These are phyloP conservation scores for Hyaloperonospora brassicae DNA, from an alignment of 352 stramenopile species.

Conservation along the genomic window DNA sequence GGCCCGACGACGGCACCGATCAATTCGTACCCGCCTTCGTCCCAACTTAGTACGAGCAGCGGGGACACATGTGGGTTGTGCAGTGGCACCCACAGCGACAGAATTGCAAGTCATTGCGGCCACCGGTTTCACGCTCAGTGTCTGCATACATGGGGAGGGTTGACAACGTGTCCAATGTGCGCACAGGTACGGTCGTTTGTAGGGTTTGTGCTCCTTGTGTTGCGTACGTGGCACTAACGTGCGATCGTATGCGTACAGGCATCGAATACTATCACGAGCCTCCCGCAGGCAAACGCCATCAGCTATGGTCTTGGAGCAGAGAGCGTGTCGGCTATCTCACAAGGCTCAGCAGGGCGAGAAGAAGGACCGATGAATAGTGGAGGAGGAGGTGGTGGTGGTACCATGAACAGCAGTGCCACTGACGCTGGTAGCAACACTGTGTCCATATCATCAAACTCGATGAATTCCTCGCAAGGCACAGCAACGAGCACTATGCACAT, in stretches of 20 bases:
- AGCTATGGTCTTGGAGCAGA: slow-evolving; percentile 22
- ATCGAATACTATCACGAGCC: slow-evolving; percentile 26
- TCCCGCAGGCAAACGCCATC: slow-evolving; percentile 11
- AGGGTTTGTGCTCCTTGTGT: background rate
- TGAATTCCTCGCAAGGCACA: slow-evolving; percentile 17
- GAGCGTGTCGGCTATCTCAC: slow-evolving; percentile 19
- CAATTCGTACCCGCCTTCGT: slow-evolving; percentile 25
- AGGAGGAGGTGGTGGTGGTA: slow-evolving; percentile 3
- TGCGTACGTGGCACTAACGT: slow-evolving; percentile 9
- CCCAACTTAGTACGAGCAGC: slow-evolving; percentile 14
- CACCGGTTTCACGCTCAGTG: slow-evolving; percentile 61
- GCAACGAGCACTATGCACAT: slow-evolving; percentile 20
- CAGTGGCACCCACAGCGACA: slow-evolving; percentile 40
- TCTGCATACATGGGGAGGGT: slow-evolving; percentile 61
- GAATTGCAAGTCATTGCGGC: slow-evolving; percentile 46
- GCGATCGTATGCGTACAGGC: slow-evolving; percentile 15
- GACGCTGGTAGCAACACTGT: slow-evolving; percentile 18
- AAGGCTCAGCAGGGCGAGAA: slow-evolving; percentile 19
- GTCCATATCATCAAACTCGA: slow-evolving; percentile 23
- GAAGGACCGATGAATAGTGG: slow-evolving; percentile 17
- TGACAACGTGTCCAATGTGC: slow-evolving; percentile 41
- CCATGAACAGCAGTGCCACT: slow-evolving; percentile 21
- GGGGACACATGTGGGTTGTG: slow-evolving; percentile 38
- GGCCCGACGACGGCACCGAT: slow-evolving; percentile 17
- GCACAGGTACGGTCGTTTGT: slow-evolving; percentile 27